Conservation (phyloP, 441 rosid genomes). For the Theobroma grandiflorum region DNA sequence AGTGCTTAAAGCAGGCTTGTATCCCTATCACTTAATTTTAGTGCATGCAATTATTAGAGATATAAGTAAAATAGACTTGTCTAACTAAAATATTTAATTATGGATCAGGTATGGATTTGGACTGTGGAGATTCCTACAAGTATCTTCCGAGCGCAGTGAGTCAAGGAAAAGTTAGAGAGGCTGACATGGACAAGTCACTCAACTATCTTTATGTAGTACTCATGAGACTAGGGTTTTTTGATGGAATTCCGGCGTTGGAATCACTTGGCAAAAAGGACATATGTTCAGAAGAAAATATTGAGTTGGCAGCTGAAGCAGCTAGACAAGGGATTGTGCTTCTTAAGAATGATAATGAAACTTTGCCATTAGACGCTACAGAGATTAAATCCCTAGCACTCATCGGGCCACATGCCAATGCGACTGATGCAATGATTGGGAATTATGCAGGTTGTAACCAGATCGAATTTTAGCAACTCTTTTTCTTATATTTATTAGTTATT, state of each 20-base stretch:
- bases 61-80: neutral
- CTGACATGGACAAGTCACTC: neutral
- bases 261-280: slow-evolving; percentile 33
- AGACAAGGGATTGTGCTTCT: slow-evolving; percentile 66
- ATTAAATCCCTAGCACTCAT: slow-evolving; percentile 42
- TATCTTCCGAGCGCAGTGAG: neutral
- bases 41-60: neutral
- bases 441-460: slow-evolving; percentile 35
- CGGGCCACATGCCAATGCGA: slow-evolving; percentile 64
- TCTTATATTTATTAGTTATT: neutral
- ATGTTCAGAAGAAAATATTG: slow-evolving; percentile 43
- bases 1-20: slow-evolving; percentile 25
- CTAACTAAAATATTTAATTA: too few relatives aligned
- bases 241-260: neutral
- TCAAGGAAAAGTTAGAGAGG: neutral
- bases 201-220: neutral
- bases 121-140: neutral
- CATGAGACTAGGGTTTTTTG: neutral
- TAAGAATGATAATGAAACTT: slow-evolving; percentile 44
- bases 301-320: slow-evolving; percentile 58
- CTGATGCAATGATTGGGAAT: slow-evolving; percentile 55
- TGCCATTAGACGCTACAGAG: slow-evolving; percentile 40
- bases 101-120: neutral
- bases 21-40: neutral
- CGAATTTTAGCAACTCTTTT: neutral